These are phyloP conservation scores for Rubia tinctorum DNA, from an alignment of 305 asterid species.

Conservation along the genomic window DNA sequence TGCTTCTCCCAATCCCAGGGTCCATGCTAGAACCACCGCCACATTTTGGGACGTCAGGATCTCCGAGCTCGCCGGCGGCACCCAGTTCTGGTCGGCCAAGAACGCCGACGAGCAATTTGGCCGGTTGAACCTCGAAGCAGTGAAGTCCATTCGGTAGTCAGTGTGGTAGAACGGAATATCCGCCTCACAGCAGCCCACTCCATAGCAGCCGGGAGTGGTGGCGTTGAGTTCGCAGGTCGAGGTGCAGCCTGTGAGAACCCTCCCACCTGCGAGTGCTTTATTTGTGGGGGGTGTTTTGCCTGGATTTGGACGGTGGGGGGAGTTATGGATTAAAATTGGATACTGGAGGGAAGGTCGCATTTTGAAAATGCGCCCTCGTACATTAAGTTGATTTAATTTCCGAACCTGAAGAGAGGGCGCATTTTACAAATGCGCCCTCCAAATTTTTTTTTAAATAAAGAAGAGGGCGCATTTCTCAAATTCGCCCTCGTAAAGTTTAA, in stretches of 20 bases:
- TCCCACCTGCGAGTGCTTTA: conserved; percentile 4
- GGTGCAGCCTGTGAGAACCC: conserved; percentile 19
- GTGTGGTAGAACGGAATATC: conserved; percentile 16
- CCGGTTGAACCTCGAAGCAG: neutral
- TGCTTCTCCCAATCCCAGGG: neutral
- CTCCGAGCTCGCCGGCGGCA: neutral
- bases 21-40: conserved; percentile 12
- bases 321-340: too few relatives aligned
- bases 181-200: conserved; percentile 22
- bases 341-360: too few relatives aligned
- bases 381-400: too few relatives aligned
- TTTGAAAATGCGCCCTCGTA: too few relatives aligned
- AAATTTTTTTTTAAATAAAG: too few relatives aligned
- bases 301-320: too few relatives aligned
- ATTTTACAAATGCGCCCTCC: too few relatives aligned
- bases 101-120: neutral
- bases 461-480: too few relatives aligned
- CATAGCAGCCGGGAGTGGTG: conserved; percentile 12
- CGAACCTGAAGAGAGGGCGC: too few relatives aligned
- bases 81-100: conserved; percentile 10
- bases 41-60: neutral
- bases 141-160: conserved; percentile 12
- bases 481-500: too few relatives aligned
- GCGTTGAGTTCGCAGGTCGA: conserved; percentile 10
- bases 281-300: too few relatives aligned